Evolutionary conservation across 2,329 filamentous ascomycete species (phyloP), one percentile per base, ranked within the genome.

Genomic region (Arthrobotrys pseudoclavata): DNA sequence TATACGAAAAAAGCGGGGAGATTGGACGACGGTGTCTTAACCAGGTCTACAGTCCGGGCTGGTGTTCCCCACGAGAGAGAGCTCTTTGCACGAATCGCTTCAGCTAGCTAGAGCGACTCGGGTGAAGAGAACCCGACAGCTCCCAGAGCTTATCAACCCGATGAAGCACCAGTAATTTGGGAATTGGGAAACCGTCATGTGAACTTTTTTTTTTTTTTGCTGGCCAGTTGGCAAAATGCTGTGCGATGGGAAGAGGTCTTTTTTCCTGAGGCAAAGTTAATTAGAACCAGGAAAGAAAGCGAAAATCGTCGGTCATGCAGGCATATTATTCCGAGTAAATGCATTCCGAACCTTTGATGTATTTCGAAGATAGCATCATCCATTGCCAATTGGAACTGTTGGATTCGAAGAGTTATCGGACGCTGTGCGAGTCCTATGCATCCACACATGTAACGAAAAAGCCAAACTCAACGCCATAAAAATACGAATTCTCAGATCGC

Each of bases 131-230:
- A 50, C 31, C 55, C 55, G 55, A 60, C 55, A 60, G 34, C 55
- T 40, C 55, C 55, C 20, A 9, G 18, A 64, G 69, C 69, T 74
- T 74, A 74, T 74, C 69, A 74, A 74, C 18, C 40, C 60, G 60
- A 64, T 42, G 42, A 64, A 48, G 18, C 29, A 66, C 45, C 61
- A 20, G n/a, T 66, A 18, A 52, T 37, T 37, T 37, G 52, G 52
- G 29, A 57, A 31, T 60, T 60, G 15, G 22, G 18, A 9, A 66
- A 63, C 31, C 37, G 62, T 75, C 70, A 75, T 57, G 70, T 75
- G 70, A 69, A 55, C 63, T 20, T 4, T 24, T 50, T 50, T 24
- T 50, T 50, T 50, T 24, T 24, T 62, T 68, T 29, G 62, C 48
- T 68, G 69, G 70, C 63, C 67, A 31, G 26, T 22, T 34, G 40